Evolutionary conservation across 148 eudicot species (phyloP), one percentile per base, ranked within the genome.

Genomic region (Talinum fruticosum): DNA sequence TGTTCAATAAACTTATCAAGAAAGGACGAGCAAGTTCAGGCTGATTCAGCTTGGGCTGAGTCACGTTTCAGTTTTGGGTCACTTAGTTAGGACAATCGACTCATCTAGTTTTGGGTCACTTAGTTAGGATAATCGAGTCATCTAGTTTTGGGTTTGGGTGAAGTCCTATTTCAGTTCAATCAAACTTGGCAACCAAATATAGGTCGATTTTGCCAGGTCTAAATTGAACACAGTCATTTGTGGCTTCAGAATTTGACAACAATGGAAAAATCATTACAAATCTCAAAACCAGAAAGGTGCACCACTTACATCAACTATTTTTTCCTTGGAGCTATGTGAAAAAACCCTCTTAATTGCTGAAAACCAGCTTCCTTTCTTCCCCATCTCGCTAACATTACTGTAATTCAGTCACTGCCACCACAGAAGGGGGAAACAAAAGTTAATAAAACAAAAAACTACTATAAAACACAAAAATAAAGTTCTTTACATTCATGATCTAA

Each of bases 321-420:
- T 96, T 75, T 93, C 99, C 77, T 91, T 93, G 32, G 97, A 89
- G 86, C 79, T 87, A 82, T 89, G 90, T 21, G 80, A 71, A 59
- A 96, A 96, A 75, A 86, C 97, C 92, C 85, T 84, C 82, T 91
- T 96, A 76, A 96, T 91, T 41, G 97, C 97, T 70, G 99, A 91
- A 91, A 96, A 91, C 97, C 99, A 96, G 86, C 97, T 89, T 79
- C 99, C 97, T 86, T 91, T 95, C 89, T 89, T 96, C 35, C 97
- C 97, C 99, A 96, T 96, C 47, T 84, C 86, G 79, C 88, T 76
- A 87, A 88, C 99, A 96, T 93, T 83, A 88, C 88, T 86, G 29
- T 78, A 77, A 77, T 51, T 73, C 80, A 87, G 87, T 86, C 71
- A 62, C 86, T 81, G 83, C 66, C 70, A 54, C 12, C 51, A 76